Evolutionary conservation across 176 grass and related monocot genomes (phyloP).

Genomic region (Juncus effusus): DNA sequence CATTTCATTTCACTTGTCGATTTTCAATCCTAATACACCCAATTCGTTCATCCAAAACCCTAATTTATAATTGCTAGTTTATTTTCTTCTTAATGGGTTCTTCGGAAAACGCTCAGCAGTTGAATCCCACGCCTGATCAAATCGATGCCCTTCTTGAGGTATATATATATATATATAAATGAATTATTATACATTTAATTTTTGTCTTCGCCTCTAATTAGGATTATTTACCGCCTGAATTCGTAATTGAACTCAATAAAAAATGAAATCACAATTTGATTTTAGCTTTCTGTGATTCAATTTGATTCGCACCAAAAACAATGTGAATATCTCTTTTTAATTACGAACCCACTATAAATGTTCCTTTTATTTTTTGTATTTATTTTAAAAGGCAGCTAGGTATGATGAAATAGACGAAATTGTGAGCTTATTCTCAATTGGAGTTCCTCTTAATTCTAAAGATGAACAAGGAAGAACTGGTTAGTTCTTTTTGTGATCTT

Average conservation of each 20-base stretch:
- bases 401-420: slow-evolving; percentile 90
- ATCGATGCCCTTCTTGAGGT: slow-evolving; percentile 37
- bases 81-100: slow-evolving; percentile 13
- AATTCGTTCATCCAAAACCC: background rate
- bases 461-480: slow-evolving; percentile 90
- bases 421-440: slow-evolving; percentile 58
- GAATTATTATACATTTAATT: background rate
- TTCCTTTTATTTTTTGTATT: slow-evolving; percentile 11
- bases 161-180: background rate
- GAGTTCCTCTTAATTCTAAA: slow-evolving; percentile 52
- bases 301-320: background rate
- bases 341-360: too few species aligned
- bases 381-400: slow-evolving; percentile 57
- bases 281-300: too few species aligned
- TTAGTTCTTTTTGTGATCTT: slow-evolving; percentile 29
- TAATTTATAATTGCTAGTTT: slow-evolving; percentile 6
- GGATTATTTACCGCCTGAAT: background rate
- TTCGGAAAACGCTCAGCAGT: background rate
- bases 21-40: too few species aligned
- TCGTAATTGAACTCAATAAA: too few species aligned
- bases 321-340: too few species aligned
- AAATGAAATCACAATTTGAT: too few species aligned
- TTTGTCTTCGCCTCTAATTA: background rate
- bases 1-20: too few species aligned
- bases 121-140: slow-evolving; percentile 23